Evolutionary conservation across 352 stramenopile species (phyloP).

Genomic region (Phytophthora sp.): DNA sequence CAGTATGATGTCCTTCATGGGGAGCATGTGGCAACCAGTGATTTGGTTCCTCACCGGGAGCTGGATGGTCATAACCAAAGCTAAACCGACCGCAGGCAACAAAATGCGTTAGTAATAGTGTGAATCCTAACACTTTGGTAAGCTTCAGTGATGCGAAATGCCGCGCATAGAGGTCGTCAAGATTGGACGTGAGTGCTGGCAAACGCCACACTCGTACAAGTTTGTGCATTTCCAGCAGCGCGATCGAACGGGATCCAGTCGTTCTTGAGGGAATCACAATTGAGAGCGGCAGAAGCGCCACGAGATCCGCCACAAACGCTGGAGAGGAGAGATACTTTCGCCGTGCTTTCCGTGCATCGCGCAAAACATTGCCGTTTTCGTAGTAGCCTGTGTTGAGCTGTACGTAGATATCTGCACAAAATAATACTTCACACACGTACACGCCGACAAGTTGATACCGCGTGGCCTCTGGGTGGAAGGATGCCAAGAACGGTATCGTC

Average conservation of each 20-base stretch:
- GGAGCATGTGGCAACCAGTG: constrained; percentile 53
- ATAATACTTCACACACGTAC: constrained; percentile 66
- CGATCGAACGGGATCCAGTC: constrained; percentile 14
- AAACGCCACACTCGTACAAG: constrained; percentile 55
- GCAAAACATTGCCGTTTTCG: constrained; percentile 69
- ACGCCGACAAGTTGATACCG: constrained; percentile 39
- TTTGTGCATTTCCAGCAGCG: constrained; percentile 63
- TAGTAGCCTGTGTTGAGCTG: constrained; percentile 81
- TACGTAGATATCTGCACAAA: constrained; percentile 69
- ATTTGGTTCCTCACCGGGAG: constrained; percentile 30
- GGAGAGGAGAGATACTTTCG: constrained; percentile 65
- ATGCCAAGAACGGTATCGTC: constrained; percentile 49
- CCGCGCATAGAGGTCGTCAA: constrained; percentile 71
- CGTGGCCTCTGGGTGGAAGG: constrained; percentile 30
- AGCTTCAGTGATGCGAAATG: constrained; percentile 69
- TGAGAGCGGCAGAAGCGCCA: constrained; percentile 58
- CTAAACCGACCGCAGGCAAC: constrained; percentile 58
- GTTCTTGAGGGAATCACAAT: constrained; percentile 27
- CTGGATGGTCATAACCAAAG: constrained; percentile 49
- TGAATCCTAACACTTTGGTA: constrained; percentile 56
- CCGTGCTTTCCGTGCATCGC: constrained; percentile 59
- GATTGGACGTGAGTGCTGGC: constrained; percentile 54
- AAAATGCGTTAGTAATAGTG: constrained; percentile 55
- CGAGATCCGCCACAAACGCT: constrained; percentile 56
- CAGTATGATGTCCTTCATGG: constrained; percentile 13